Evolutionary conservation across 805 yeast species (phyloP).

Genomic region (Kregervanrija delftensis): DNA sequence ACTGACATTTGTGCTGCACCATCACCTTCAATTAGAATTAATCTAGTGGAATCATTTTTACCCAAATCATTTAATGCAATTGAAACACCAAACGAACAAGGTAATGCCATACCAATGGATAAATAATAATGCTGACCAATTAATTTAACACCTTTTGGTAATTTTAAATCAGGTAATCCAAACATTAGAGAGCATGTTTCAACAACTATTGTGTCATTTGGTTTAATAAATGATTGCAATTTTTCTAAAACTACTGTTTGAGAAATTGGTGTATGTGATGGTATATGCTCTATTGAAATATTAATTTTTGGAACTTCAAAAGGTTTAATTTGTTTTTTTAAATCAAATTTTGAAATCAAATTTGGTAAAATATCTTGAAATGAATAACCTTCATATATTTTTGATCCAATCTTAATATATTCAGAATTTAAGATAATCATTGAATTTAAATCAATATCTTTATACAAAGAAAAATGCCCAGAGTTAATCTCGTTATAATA

Average conservation of each 20-base stretch:
- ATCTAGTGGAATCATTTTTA: slow-evolving; percentile 33
- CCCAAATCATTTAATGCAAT: slow-evolving; percentile 57
- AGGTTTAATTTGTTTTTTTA: slow-evolving; percentile 4
- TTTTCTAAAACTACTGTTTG: slow-evolving; percentile 38
- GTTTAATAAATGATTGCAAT: slow-evolving; percentile 30
- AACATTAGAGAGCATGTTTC: slow-evolving; percentile 85
- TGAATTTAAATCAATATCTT: slow-evolving; percentile 33
- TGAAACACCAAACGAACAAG: slow-evolving; percentile 78
- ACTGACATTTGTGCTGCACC: slow-evolving; percentile 94
- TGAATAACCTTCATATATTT: slow-evolving; percentile 38
- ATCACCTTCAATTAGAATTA: slow-evolving; percentile 79
- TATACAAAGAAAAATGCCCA: slow-evolving; percentile 50
- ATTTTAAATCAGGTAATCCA: slow-evolving; percentile 59
- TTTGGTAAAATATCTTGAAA: slow-evolving; percentile 38
- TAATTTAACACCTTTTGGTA: slow-evolving; percentile 46
- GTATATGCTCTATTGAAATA: slow-evolving; percentile 14
- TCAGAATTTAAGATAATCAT: slow-evolving; percentile 47
- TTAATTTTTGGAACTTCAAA: slow-evolving; percentile 8
- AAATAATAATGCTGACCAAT: slow-evolving; percentile 72
- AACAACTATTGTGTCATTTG: slow-evolving; percentile 64
- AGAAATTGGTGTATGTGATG: slow-evolving; percentile 33
- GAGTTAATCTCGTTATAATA: slow-evolving; percentile 61
- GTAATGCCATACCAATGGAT: slow-evolving; percentile 85
- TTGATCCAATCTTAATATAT: slow-evolving; percentile 40
- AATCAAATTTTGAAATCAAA: slow-evolving; percentile 33